Percentiles rank a stretch among this genome's conserved stretches.
Evolutionary conservation across 2,329 filamentous ascomycete genomes (phyloP).

Genomic region (Colletotrichum sp.): DNA sequence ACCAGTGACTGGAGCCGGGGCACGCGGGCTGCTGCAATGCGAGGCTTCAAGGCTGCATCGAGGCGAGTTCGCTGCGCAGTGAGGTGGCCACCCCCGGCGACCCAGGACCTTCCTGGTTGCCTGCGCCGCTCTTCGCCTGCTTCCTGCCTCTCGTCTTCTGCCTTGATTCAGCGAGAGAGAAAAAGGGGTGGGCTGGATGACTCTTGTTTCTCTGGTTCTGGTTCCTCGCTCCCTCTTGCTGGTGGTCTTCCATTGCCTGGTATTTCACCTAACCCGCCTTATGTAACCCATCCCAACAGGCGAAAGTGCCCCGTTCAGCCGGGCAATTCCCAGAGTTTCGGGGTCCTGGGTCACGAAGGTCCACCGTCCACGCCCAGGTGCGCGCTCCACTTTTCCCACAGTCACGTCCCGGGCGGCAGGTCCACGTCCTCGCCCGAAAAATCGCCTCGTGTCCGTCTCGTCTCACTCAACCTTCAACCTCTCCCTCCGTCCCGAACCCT

Average conservation of each 20-base stretch:
- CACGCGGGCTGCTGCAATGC: neutral
- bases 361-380: neutral
- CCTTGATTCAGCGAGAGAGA: neutral
- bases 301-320: neutral
- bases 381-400: conserved; percentile 5
- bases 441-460: conserved; percentile 20
- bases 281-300: neutral
- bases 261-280: neutral
- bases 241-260: neutral
- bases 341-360: conserved; percentile 14
- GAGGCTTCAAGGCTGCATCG: conserved; percentile 17
- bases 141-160: neutral
- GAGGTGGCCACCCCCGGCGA: neutral
- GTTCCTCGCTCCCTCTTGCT: neutral
- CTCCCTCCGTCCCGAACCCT: conserved; percentile 9
- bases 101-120: neutral
- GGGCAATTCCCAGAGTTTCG: conserved; percentile 8
- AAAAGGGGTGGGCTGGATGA: neutral
- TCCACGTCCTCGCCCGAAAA: conserved; percentile 18
- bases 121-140: neutral
- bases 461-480: conserved; percentile 7
- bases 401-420: conserved; percentile 12
- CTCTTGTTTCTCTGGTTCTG: neutral
- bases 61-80: neutral
- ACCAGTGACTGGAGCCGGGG: neutral